Evolutionary conservation across 148 eudicot genomes (phyloP).

Genomic region (Tetragonia tetragonoides): DNA sequence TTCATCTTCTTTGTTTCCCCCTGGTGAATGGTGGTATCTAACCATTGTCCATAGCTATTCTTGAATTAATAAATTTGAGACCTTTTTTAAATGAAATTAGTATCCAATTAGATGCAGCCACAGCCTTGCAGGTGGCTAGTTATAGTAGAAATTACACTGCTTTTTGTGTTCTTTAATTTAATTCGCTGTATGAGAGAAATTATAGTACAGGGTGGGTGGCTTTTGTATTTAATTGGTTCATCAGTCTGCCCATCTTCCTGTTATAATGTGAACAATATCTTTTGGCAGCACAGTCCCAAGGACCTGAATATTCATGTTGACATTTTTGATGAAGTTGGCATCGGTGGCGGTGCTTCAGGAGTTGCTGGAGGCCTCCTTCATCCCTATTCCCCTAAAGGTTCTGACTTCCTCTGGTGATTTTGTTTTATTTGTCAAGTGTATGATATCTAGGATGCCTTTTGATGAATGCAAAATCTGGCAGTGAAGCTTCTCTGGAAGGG

Average conservation of each 20-base stretch:
- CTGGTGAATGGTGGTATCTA: not conserved
- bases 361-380: constrained; percentile 97
- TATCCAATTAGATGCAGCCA: not conserved
- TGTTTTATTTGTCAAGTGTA: not conserved
- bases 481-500: constrained; percentile 95
- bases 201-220: too few species aligned
- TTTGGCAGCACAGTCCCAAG: constrained; percentile 66
- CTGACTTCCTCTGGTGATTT: not conserved
- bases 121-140: not conserved
- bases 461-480: constrained; percentile 30
- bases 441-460: constrained; percentile 11
- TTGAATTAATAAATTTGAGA: not conserved
- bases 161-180: too few species aligned
- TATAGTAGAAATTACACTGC: not conserved
- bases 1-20: too few species aligned
- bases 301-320: constrained; percentile 56
- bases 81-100: not conserved
- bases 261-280: not conserved
- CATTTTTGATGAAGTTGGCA: constrained; percentile 82
- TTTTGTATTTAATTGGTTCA: too few species aligned
- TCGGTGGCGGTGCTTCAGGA: constrained; percentile 98
- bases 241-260: not conserved
- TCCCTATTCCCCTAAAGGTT: constrained; percentile 97
- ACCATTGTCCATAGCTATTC: not conserved
- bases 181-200: not conserved